Evolutionary conservation across 257 asterid species (phyloP), one percentile per base, ranked within the genome.

Genomic region (Fraxinus cuspidata): DNA sequence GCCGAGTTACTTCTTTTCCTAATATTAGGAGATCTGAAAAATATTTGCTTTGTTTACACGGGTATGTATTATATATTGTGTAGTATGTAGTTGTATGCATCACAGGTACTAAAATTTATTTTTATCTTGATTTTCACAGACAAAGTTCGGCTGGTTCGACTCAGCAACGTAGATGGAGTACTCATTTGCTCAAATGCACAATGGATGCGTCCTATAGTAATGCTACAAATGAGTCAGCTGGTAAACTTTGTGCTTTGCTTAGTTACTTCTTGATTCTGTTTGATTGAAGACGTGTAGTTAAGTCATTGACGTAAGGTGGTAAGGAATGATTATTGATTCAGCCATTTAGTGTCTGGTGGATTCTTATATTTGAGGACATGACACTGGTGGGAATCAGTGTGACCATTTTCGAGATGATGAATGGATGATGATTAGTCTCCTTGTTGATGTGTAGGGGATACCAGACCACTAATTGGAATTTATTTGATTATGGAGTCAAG

Each of bases 171-270:
- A 80, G 67, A 74, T 84, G 69, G 67, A 79, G 82, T 74, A 76
- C 70, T 68, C 88, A 87, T 67, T 32, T 78, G 28, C 58, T 91
- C 75, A 91, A 87, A 81, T 91, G 94, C 81, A 89, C 98, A 16
- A 88, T 91, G 94, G 98, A 92, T 83, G 95, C 98, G 75, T 89
- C 98, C 79, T 93, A 77, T 80, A 91, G 96, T 47, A 92, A 90
- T 86, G 72, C 87, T 76, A 73, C 83, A 51, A 87, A 87, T 82
- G 92, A 83, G 73, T 86, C 97, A 70, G 81, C 88, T 69, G 94
- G 99, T 93, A 91, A 83, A 23, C 38, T 58, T 72, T 58, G 4
- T 67, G 18, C 7, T 16, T 77, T 74, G 29, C 12, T 73, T 64
- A 79, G 74, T 28, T 31, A 63, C 7, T 23, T 63, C 7, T 63